Conservation (phyloP, 495 filamentous ascomycete genomes). For the Talaromyces proteolyticus region DNA sequence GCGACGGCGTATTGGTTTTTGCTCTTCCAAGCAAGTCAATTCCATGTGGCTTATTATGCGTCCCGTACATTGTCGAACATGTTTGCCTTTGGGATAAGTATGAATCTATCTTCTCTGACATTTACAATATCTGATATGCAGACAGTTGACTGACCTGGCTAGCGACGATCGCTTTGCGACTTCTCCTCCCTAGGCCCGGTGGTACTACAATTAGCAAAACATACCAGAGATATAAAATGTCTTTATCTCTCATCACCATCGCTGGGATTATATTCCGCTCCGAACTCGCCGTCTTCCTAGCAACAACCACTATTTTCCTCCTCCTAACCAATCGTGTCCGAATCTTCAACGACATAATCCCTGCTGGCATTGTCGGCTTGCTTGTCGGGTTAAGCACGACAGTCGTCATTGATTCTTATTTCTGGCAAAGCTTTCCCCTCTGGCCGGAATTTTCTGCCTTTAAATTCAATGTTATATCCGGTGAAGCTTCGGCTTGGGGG, state of each 20-base stretch:
- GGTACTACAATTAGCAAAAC: slow-evolving; percentile 20
- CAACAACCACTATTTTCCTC: slow-evolving; percentile 37
- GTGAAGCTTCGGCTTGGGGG: slow-evolving; percentile 77
- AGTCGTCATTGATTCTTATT: slow-evolving; percentile 76
- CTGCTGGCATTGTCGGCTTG: slow-evolving; percentile 62
- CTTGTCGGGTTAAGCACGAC: slow-evolving; percentile 56
- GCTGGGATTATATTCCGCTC: slow-evolving; percentile 85
- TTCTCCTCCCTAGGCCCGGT: slow-evolving; percentile 55
- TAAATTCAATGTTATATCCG: slow-evolving; percentile 76
- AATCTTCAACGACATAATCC: slow-evolving; percentile 50
- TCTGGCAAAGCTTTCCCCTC: slow-evolving; percentile 74
- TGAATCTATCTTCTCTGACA: slow-evolving; percentile 11
- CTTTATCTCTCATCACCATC: slow-evolving; percentile 71
- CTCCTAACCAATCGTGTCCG: slow-evolving; percentile 49
- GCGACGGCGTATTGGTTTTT: slow-evolving; percentile 75
- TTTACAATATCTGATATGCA: slow-evolving; percentile 2
- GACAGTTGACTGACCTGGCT: slow-evolving; percentile 6
- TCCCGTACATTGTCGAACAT: slow-evolving; percentile 92
- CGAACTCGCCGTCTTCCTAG: slow-evolving; percentile 80
- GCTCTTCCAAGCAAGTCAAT: slow-evolving; percentile 77
- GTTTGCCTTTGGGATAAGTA: slow-evolving; percentile 85
- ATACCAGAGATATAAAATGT: slow-evolving; percentile 35
- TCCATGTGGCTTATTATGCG: slow-evolving; percentile 92
- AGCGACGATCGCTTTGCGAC: slow-evolving; percentile 67
- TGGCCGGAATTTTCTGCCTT: slow-evolving; percentile 93